These are phyloP conservation scores for Trifolium fragiferum DNA, from an alignment of 306 rosid species.

Conservation along the genomic window DNA sequence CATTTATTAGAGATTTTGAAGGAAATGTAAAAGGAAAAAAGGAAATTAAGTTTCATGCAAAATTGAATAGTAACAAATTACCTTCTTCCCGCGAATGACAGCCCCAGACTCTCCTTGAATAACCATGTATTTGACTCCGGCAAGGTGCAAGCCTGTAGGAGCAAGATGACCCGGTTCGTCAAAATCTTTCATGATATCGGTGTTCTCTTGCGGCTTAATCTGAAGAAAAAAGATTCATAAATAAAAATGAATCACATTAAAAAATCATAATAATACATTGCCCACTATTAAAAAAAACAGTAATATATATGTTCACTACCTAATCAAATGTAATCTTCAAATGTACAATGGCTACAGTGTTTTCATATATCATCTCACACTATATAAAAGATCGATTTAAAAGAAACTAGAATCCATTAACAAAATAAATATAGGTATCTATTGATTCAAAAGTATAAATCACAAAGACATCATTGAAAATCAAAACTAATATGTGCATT, in stretches of 20 bases:
- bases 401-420: not conserved
- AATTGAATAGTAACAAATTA: conserved; percentile 11
- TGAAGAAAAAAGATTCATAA: conserved; percentile 37
- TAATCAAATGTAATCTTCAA: not conserved
- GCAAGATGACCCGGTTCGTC: conserved; percentile 97
- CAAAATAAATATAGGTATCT: not conserved
- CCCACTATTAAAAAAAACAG: no score
- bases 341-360: not conserved
- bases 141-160: conserved; percentile 86
- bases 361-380: not conserved
- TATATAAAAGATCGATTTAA: not conserved
- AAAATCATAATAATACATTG: not conserved
- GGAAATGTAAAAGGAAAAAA: not conserved
- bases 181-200: conserved; percentile 77
- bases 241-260: conserved; percentile 12
- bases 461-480: not conserved
- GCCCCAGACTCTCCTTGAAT: conserved; percentile 96
- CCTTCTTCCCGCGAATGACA: conserved; percentile 97
- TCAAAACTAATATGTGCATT: not conserved
- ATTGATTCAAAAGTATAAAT: not conserved
- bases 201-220: conserved; percentile 66
- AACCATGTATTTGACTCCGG: conserved; percentile 86
- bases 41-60: not conserved
- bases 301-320: not conserved
- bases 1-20: not conserved